Conservation (phyloP, 495 filamentous ascomycete species). For the Wilcoxina mikolae region DNA sequence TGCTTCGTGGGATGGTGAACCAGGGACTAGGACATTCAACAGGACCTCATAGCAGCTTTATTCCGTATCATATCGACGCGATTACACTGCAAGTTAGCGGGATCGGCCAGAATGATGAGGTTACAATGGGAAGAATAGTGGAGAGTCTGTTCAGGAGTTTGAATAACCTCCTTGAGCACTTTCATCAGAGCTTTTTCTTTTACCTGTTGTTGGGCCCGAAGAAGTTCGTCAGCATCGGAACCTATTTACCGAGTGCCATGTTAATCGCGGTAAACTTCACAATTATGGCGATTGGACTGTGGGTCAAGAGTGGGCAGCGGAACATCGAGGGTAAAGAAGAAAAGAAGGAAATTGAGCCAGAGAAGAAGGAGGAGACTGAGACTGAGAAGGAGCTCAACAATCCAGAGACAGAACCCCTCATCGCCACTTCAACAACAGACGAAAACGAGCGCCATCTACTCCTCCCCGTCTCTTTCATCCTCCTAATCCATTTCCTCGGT, state of each 20-base stretch:
- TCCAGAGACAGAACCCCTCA: conserved; percentile 15
- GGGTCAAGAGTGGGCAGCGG: conserved; percentile 60
- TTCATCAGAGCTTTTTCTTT: conserved; percentile 99
- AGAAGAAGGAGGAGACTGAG: not conserved
- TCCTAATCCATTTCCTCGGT: conserved; percentile 58
- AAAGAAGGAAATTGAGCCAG: conserved; percentile 19
- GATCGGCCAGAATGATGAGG: conserved; percentile 91
- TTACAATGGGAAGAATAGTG: conserved; percentile 76
- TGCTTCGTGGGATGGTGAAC: conserved; percentile 83
- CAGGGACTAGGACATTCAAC: conserved; percentile 82
- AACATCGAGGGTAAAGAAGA: conserved; percentile 10
- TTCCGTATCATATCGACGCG: conserved; percentile 95
- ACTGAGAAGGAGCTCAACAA: not conserved
- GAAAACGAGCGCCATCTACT: conserved; percentile 30
- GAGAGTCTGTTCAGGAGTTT: conserved; percentile 81
- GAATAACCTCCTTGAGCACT: conserved; percentile 90
- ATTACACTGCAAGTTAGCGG: conserved; percentile 83
- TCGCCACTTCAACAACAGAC: not conserved
- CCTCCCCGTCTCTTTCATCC: conserved; percentile 59
- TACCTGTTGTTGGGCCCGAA: conserved; percentile 83
- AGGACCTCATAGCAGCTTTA: conserved; percentile 85
- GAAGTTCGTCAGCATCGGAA: conserved; percentile 94
- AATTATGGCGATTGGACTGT: conserved; percentile 83
- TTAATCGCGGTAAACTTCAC: conserved; percentile 85
- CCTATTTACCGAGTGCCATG: conserved; percentile 94